phyloP scores from a whole-genome alignment of 139 green algal genomes.

The Edaphochlamys debaryana region DNA sequence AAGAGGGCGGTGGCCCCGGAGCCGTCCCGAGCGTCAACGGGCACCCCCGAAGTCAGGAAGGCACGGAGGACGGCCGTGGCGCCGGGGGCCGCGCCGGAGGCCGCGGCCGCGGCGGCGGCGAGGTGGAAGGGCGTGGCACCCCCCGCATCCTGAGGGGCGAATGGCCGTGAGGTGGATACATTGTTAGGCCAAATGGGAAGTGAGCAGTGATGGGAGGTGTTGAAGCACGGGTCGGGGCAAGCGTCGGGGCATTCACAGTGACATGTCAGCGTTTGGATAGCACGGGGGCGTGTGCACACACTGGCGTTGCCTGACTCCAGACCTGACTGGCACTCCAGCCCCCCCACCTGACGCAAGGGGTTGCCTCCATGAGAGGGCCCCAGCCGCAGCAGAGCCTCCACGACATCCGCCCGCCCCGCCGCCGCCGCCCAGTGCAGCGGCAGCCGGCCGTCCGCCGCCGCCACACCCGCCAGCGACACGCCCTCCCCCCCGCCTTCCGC shows the following conservation, averaged over 20 bases:
- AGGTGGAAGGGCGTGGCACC: slow-evolving; percentile 26
- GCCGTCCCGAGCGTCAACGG: slow-evolving; percentile 20
- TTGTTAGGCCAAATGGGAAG: too few species aligned
- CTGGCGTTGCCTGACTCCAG: too few species aligned
- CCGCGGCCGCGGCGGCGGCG: slow-evolving; percentile 12
- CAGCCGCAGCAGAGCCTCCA: slow-evolving; percentile 22
- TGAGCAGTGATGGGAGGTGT: too few species aligned
- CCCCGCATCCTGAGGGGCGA: neutral
- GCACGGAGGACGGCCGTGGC: neutral
- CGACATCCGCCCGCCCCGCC: slow-evolving; percentile 16
- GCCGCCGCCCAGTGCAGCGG: slow-evolving; percentile 40
- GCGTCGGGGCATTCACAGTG: too few species aligned
- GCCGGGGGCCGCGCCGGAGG: too few species aligned
- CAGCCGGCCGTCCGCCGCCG: slow-evolving; percentile 3
- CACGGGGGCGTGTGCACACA: too few species aligned
- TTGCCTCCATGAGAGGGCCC: neutral
- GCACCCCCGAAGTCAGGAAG: slow-evolving; percentile 18
- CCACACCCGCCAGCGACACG: too few species aligned
- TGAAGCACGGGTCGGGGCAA: too few species aligned
- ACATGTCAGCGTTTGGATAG: too few species aligned
- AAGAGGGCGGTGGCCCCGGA: neutral
- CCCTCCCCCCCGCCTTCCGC: neutral
- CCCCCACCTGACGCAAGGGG: slow-evolving; percentile 21
- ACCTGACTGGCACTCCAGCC: too few species aligned
- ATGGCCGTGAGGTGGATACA: too few species aligned